Percentiles rank a stretch among this genome's conserved stretches.
phyloP scores from a whole-genome alignment of 305 asterid genomes.

The Fraxinus angustifolia region DNA sequence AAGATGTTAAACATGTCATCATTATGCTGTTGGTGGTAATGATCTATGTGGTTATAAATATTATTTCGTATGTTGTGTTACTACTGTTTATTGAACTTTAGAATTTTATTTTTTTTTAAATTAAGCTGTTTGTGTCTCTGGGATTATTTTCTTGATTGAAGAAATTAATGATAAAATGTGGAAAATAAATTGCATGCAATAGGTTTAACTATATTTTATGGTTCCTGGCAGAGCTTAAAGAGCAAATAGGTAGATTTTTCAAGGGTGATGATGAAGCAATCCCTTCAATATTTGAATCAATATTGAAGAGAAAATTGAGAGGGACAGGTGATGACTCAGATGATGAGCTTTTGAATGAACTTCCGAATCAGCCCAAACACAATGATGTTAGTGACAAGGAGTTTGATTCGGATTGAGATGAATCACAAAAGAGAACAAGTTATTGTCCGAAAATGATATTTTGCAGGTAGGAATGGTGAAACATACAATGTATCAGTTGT shows the following conservation, averaged over 20 bases:
- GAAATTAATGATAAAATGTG: background rate
- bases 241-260: slow-evolving; percentile 19
- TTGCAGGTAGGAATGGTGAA: background rate
- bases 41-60: background rate
- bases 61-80: background rate
- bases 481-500: background rate
- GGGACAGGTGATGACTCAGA: slow-evolving; percentile 28
- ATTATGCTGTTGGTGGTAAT: background rate
- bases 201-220: background rate
- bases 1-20: background rate
- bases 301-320: slow-evolving; percentile 25
- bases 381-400: slow-evolving; percentile 8
- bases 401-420: slow-evolving; percentile 17
- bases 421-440: background rate
- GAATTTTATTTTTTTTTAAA: background rate
- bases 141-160: background rate
- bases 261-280: slow-evolving; percentile 31
- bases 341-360: slow-evolving; percentile 24
- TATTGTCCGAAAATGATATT: background rate
- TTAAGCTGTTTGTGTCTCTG: background rate
- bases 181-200: background rate
- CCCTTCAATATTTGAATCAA: slow-evolving; percentile 29
- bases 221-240: slow-evolving; percentile 25
- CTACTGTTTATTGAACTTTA: background rate
- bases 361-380: slow-evolving; percentile 9